Evolutionary conservation across 441 rosid species (phyloP).

Genomic region (Eruca vesicaria): DNA sequence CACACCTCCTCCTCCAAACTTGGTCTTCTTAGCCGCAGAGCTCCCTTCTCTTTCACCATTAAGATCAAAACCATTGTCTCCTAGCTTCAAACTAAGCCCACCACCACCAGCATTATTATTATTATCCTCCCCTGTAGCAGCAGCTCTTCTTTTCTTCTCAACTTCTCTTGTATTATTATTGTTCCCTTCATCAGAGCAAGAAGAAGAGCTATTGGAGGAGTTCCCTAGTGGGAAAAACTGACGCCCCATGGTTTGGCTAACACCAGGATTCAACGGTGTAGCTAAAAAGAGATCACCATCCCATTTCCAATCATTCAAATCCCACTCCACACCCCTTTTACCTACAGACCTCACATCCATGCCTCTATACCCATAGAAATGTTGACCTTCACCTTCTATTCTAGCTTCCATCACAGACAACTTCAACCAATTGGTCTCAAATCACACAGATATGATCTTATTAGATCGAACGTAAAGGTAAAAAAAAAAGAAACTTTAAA

Average conservation of each 20-base stretch:
- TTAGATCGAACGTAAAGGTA: slow-evolving; percentile 40
- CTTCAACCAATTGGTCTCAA: neutral
- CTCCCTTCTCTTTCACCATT: slow-evolving; percentile 28
- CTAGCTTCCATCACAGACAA: slow-evolving; percentile 70
- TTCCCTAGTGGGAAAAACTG: slow-evolving; percentile 72
- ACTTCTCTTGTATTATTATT: slow-evolving; percentile 43
- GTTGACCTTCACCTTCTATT: slow-evolving; percentile 58
- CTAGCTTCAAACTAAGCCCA: slow-evolving; percentile 65
- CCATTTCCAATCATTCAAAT: slow-evolving; percentile 97
- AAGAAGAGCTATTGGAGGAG: slow-evolving; percentile 74
- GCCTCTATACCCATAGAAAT: slow-evolving; percentile 48
- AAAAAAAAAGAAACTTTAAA: slow-evolving; percentile 20
- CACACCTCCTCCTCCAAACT: slow-evolving; percentile 45
- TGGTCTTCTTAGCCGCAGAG: slow-evolving; percentile 69
- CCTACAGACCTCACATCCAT: slow-evolving; percentile 53
- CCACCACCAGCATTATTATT: slow-evolving; percentile 37
- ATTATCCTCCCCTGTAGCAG: slow-evolving; percentile 50
- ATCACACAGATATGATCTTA: slow-evolving; percentile 2
- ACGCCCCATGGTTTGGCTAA: slow-evolving; percentile 35
- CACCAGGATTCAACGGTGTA: slow-evolving; percentile 54
- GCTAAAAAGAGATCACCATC: slow-evolving; percentile 94
- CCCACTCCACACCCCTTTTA: slow-evolving; percentile 78
- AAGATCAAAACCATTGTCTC: slow-evolving; percentile 52
- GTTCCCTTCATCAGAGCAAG: slow-evolving; percentile 82
- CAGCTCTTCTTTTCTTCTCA: slow-evolving; percentile 82